Base-by-base conservation (phyloP, 495 filamentous ascomycete species). In the Annulohypoxylon nitens region DNA sequence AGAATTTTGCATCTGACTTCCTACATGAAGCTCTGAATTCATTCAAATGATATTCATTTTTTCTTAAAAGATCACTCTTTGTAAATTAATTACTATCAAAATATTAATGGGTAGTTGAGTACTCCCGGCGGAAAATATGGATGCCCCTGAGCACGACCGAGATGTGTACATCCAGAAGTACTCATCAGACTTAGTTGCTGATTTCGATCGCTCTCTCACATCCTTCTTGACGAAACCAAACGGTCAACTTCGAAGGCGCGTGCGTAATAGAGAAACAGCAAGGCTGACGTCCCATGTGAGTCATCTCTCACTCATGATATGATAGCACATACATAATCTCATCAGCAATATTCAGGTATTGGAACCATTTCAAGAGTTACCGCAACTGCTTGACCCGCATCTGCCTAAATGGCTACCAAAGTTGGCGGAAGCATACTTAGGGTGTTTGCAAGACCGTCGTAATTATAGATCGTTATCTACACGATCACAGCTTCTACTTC, bases 281-380 rank as follows among this genome's bases (percentile, higher is more conserved):
- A 82, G 84, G 8, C 67, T 87, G 54, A 78, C 85, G 51, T 76
- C 71, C 1, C 70, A 84, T 64, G 86, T 88, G 75, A 78, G 79
- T 64, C n/a, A 4, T 9, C 36, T 14, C 45, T 23, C 18, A 11
- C 18, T 4, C n/a, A 30, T n/a, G 1, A 11, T 53, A 53, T 12
- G 6, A 50, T 11, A 10, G 11, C 14, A 25, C 18, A 41, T 1
- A 6, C 25, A 23, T 41, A 25, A 62, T 20, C 74, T 82, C 39
- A 79, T 61, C 41, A 45, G 20, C 23, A 10, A 16, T 23, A 10
- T 62, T 4, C 34, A 81, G 80, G 80, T 97, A 85, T 86, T 99
- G 36, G 94, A 97, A 68, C 93, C 91, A 39, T 98, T 98, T 77
- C 96, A 97, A 85, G 96, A 98, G 82, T 91, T 93, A 74, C 95